A percentile compares a stretch with the other conserved stretches of the same genome.
Conservation (phyloP, 2,329 filamentous ascomycete genomes). For the Trichophyton rubrum region DNA sequence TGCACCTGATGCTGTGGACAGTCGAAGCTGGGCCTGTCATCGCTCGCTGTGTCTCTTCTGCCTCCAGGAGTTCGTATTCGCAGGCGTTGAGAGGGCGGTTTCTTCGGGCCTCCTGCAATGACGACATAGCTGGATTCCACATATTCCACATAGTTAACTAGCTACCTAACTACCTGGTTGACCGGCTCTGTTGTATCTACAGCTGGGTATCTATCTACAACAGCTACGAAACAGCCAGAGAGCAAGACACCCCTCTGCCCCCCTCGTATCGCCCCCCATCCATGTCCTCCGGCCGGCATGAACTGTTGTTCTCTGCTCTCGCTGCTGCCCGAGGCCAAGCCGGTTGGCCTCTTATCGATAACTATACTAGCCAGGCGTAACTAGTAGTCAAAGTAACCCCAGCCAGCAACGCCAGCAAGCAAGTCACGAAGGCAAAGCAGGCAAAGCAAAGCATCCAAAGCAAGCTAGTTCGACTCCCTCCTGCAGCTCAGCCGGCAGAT, state of each 20-base stretch:
- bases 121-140: not conserved
- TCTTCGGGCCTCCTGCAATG: not conserved
- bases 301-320: not conserved
- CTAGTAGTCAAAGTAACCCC: no score
- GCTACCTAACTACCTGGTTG: no score
- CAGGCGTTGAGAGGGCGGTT: not conserved
- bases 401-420: not conserved
- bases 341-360: not conserved
- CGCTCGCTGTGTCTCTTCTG: not conserved
- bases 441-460: no score
- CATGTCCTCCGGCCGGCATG: constrained; percentile 2
- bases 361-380: no score
- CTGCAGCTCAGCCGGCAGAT: not conserved
- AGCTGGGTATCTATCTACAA: no score
- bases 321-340: not conserved
- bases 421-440: no score
- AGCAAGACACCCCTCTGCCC: no score
- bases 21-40: not conserved
- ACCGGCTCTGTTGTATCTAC: no score
- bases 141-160: not conserved
- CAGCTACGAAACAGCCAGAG: no score
- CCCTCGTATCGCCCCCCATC: not conserved
- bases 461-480: no score
- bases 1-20: not conserved
- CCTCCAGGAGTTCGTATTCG: not conserved